A percentile compares a stretch with the other conserved stretches of the same genome.
Evolutionary conservation across 2,329 filamentous ascomycete species (phyloP).

Genomic region (Pyrenophora seminiperda): DNA sequence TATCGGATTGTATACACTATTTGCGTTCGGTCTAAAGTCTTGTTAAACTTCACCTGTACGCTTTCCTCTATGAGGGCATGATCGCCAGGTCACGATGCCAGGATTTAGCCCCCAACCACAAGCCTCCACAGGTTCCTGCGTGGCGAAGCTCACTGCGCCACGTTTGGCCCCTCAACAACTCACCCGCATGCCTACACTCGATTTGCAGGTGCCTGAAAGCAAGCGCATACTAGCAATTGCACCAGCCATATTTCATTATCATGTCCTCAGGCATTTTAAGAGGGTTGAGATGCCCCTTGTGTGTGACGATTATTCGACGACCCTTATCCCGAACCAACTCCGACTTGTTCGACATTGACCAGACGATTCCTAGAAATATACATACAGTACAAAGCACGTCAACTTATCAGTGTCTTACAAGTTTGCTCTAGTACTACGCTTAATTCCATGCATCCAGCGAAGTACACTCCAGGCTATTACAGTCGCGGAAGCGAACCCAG

Average conservation of each 20-base stretch:
- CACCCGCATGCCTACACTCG: neutral
- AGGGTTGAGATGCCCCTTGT: neutral
- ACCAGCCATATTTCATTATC: neutral
- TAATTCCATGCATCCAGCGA: conserved; percentile 12
- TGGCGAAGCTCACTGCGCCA: conserved; percentile 21
- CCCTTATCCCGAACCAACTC: neutral
- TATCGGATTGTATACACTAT: too few species aligned
- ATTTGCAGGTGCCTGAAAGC: conserved; percentile 10
- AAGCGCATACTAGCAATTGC: conserved; percentile 7
- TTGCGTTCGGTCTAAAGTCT: too few species aligned
- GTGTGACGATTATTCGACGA: neutral
- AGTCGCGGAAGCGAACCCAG: conserved; percentile 9
- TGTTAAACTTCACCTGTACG: too few species aligned
- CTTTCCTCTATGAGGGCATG: too few species aligned
- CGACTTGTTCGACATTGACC: neutral
- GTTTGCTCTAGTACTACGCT: neutral
- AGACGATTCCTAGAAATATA: neutral
- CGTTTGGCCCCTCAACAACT: conserved; percentile 15
- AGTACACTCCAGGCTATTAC: conserved; percentile 3
- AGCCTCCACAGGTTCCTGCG: conserved; percentile 6
- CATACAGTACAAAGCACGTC: neutral
- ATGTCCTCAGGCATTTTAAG: neutral
- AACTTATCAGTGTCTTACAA: neutral
- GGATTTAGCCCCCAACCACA: conserved; percentile 4
- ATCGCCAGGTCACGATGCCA: neutral